A percentile compares a stretch with the other conserved stretches of the same genome.
These are phyloP conservation scores for Puccinia triticina DNA, from an alignment of 1,284 basidiomycete genomes.

Conservation along the genomic window DNA sequence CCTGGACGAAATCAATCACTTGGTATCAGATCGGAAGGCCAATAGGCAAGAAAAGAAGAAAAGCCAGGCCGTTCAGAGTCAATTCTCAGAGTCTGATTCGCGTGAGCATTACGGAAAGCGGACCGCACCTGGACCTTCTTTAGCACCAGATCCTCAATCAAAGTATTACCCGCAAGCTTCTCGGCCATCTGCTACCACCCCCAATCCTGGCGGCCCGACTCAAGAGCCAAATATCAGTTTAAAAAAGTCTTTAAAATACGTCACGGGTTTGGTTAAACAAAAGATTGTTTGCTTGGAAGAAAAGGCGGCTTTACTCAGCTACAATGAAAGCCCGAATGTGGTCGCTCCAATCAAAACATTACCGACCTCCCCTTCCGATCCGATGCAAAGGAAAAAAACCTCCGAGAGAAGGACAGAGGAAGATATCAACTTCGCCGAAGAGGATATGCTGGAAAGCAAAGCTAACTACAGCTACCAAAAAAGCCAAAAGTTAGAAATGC, in stretches of 20 bases:
- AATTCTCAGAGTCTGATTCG: conserved; percentile 1
- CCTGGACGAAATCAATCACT: conserved; percentile 14
- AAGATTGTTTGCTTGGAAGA: conserved; percentile 11
- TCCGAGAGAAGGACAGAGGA: neutral
- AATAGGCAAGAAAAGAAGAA: neutral
- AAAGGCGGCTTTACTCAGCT: conserved; percentile 12
- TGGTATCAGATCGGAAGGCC: conserved; percentile 19
- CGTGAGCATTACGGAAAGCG: neutral
- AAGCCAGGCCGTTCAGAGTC: neutral
- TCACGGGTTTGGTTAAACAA: conserved; percentile 10
- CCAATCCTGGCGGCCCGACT: neutral
- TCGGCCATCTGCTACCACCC: neutral
- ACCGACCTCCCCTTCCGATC: neutral
- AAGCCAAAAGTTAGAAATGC: neutral
- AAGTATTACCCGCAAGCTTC: neutral
- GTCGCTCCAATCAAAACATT: neutral
- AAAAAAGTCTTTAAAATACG: conserved; percentile 14
- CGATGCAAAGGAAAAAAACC: neutral
- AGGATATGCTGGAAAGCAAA: neutral
- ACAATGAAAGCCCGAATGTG: neutral
- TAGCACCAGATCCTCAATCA: neutral
- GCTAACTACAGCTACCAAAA: neutral
- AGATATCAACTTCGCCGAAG: neutral
- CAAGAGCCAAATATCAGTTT: conserved; percentile 1
- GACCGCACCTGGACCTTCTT: neutral